These are phyloP conservation scores for Pinus tabuliformis DNA, from an alignment of 75 land plant species.

Conservation along the genomic window DNA sequence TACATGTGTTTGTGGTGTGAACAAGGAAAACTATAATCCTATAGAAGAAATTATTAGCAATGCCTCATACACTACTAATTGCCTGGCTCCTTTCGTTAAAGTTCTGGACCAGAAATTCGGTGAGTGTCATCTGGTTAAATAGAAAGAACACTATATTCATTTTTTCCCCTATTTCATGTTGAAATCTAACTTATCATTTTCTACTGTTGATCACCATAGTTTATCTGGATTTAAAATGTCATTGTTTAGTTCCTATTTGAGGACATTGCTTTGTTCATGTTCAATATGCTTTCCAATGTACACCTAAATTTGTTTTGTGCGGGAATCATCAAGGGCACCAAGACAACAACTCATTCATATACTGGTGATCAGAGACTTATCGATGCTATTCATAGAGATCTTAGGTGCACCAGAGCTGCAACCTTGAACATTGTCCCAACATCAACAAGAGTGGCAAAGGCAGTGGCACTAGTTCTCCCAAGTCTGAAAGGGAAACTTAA, in stretches of 20 bases:
- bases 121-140: constrained; percentile 17
- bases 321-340: constrained; percentile 98
- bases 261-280: no score
- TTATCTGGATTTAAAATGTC: background rate
- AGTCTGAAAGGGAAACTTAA: constrained; percentile 93
- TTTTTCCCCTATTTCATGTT: no score
- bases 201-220: background rate
- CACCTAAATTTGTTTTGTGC: constrained; percentile 7
- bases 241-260: no score
- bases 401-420: constrained; percentile 91
- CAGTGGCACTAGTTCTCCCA: constrained; percentile 88
- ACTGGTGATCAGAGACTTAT: constrained; percentile 96
- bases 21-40: constrained; percentile 67
- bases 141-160: no score
- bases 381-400: constrained; percentile 93
- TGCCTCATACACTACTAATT: constrained; percentile 99
- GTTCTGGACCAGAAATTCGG: constrained; percentile 98
- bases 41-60: constrained; percentile 91
- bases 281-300: no score
- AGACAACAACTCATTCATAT: constrained; percentile 99
- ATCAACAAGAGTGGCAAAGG: constrained; percentile 97
- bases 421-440: constrained; percentile 95
- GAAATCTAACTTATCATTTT: background rate
- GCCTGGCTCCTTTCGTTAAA: constrained; percentile 98
- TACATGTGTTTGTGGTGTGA: constrained; percentile 95